phyloP scores from a whole-genome alignment of 208 protist species.

The Crithidia mellificae region DNA sequence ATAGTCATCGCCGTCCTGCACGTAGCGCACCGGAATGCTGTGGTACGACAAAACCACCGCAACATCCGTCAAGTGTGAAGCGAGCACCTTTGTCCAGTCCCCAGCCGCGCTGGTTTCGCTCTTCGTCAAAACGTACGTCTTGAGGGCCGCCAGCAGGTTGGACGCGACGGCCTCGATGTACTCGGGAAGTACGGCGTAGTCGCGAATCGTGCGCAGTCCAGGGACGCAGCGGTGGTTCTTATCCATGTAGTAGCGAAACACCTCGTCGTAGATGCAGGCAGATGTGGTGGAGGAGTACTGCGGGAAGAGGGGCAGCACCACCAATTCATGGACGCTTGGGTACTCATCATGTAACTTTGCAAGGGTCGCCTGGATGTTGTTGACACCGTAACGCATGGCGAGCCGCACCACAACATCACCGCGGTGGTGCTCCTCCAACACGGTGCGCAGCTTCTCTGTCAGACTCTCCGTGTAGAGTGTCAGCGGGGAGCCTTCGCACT shows the following conservation, averaged over 20 bases:
- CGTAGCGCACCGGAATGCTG: slow-evolving; percentile 43
- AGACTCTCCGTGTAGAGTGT: slow-evolving; percentile 19
- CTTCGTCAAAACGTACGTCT: slow-evolving; percentile 10
- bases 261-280: slow-evolving; percentile 48
- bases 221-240: slow-evolving; percentile 35
- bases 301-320: slow-evolving; percentile 61
- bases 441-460: neutral
- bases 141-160: slow-evolving; percentile 23
- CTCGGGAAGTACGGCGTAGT: slow-evolving; percentile 41
- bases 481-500: slow-evolving; percentile 18
- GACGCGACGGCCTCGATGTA: slow-evolving; percentile 44
- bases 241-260: slow-evolving; percentile 34
- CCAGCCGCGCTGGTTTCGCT: neutral
- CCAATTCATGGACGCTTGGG: slow-evolving; percentile 17
- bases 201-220: slow-evolving; percentile 37
- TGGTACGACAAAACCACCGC: slow-evolving; percentile 54
- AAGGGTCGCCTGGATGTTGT: slow-evolving; percentile 27
- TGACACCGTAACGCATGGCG: slow-evolving; percentile 40
- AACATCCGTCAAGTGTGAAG: slow-evolving; percentile 4
- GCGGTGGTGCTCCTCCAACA: neutral
- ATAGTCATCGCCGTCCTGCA: slow-evolving; percentile 41
- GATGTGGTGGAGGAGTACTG: slow-evolving; percentile 59
- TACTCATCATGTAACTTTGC: slow-evolving; percentile 19
- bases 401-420: slow-evolving; percentile 25
- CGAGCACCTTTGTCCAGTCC: slow-evolving; percentile 7